Percentiles rank a stretch among this genome's conserved stretches.
Conservation (phyloP, 2,329 filamentous ascomycete species). For the Paraphaeosphaeria sporulosa region DNA sequence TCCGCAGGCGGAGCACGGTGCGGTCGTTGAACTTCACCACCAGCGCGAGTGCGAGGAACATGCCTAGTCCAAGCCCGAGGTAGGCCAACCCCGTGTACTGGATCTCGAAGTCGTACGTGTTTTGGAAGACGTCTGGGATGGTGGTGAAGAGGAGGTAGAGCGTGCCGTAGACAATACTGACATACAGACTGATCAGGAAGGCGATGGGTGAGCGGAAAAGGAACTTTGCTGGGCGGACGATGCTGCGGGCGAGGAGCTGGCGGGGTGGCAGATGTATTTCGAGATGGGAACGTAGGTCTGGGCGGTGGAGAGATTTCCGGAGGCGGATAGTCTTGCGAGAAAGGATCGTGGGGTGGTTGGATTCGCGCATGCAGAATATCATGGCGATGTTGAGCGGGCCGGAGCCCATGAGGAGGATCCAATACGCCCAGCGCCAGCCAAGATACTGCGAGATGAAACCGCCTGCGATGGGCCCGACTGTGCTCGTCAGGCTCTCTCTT, state of each 20-base stretch:
- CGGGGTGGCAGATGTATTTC: slow-evolving; percentile 21
- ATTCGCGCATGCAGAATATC: slow-evolving; percentile 34
- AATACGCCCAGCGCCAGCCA: slow-evolving; percentile 24
- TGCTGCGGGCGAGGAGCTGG: slow-evolving; percentile 20
- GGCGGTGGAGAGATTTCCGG: slow-evolving; percentile 35
- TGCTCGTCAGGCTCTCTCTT: not conserved
- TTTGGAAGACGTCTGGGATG: slow-evolving; percentile 27
- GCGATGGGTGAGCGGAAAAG: slow-evolving; percentile 27
- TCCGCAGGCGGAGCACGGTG: slow-evolving; percentile 22
- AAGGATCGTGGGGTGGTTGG: slow-evolving; percentile 41
- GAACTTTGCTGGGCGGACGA: slow-evolving; percentile 37
- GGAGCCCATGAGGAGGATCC: slow-evolving; percentile 17
- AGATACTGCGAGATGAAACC: slow-evolving; percentile 20
- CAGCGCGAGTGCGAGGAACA: slow-evolving; percentile 21
- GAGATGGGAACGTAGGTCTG: slow-evolving; percentile 43
- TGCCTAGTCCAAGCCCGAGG: slow-evolving; percentile 17
- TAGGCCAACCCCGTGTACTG: slow-evolving; percentile 22
- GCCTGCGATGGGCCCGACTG: slow-evolving; percentile 21
- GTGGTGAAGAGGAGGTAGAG: slow-evolving; percentile 34
- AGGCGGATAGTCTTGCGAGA: slow-evolving; percentile 38
- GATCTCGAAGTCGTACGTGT: slow-evolving; percentile 10
- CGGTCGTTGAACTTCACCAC: slow-evolving; percentile 26
- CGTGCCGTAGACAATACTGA: slow-evolving; percentile 33
- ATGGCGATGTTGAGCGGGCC: slow-evolving; percentile 35
- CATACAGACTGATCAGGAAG: slow-evolving; percentile 24